Base-by-base conservation (phyloP, 768 basidiomycete genomes). In the Dacryopinax spathularia region DNA sequence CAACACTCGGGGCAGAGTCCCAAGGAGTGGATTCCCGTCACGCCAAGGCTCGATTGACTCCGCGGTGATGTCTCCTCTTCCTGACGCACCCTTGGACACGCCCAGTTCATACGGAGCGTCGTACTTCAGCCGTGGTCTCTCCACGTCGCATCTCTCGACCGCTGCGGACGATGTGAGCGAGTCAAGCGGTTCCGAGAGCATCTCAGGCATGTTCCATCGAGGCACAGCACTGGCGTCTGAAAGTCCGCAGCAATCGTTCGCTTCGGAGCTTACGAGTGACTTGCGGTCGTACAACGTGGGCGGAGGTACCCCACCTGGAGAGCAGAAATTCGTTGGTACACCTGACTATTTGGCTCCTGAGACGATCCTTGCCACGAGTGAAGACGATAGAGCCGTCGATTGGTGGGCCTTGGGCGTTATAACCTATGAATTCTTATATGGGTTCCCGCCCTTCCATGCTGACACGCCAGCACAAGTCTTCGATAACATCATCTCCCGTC, bases 391-490 rank as follows among this genome's bases (percentile, higher is more conserved):
- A 33, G 85, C 87, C 7, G 96, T 99, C 68, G 96, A 99, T 76
- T 99, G 96, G 93, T 99, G 96, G 96, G 95, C 96, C 12, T 81
- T 99, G 31, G 96, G 96, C 65, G 92, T 97, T 41, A 94, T 99
- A 72, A 90, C 91, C 33, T 98, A 99, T 73, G 96, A 99, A 77
- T 97, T 99, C 75, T 75, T 98, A 34, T 98, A 93, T 68, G 94
- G 96, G 2, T 84, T 93, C 34, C 96, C 96, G 29, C 96, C 96
- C 1, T 99, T 99, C 81, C 92, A 98, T 70, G 95, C 91, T 59
- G 93, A 97, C 65, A 89, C 90, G 7, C 95, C 96, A 0, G 93
- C 96, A 73, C 90, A 89, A 75, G 94, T 99, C 2, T 98, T 99
- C 70, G 94, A 96, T 76, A 98, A 98, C 72, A 97, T 98, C 70